Percentiles rank a stretch among this genome's conserved stretches.
These are phyloP conservation scores for Chlamydomonas sp. DNA, from an alignment of 139 green algal genomes.

Conservation along the genomic window DNA sequence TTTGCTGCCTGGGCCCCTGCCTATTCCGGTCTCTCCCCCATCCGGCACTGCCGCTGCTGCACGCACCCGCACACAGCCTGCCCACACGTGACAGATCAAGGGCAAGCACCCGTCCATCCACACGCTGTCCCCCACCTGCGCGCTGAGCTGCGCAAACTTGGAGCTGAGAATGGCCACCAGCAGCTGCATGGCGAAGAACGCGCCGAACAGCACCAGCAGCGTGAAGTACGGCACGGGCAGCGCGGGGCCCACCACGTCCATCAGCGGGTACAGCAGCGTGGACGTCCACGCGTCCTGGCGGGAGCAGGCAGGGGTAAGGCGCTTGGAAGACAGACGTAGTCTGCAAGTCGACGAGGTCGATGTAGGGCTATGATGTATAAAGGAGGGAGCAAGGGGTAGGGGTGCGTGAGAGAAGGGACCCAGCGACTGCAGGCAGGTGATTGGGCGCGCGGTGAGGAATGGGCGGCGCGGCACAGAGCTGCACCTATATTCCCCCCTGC, in stretches of 20 bases:
- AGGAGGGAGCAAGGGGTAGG: too few relatives aligned
- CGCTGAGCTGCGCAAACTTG: conserved; percentile 60
- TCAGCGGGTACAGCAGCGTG: conserved; percentile 58
- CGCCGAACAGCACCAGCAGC: conserved; percentile 65
- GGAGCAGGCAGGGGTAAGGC: too few relatives aligned
- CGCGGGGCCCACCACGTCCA: conserved; percentile 41
- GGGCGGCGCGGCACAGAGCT: too few relatives aligned
- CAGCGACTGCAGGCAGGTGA: too few relatives aligned
- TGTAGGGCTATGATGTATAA: too few relatives aligned
- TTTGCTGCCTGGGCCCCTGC: neutral
- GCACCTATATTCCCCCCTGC: too few relatives aligned
- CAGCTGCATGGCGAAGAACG: conserved; percentile 73
- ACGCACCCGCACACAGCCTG: neutral
- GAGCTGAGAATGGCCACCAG: conserved; percentile 63
- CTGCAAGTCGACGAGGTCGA: too few relatives aligned
- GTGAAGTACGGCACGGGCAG: conserved; percentile 59
- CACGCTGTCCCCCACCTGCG: conserved; percentile 1
- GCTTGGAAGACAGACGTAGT: too few relatives aligned
- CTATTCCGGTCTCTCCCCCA: too few relatives aligned
- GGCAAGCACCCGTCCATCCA: neutral
- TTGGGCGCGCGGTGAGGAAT: too few relatives aligned
- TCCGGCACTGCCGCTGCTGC: neutral
- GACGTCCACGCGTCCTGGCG: conserved; percentile 55
- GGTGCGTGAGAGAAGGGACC: too few relatives aligned
- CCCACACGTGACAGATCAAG: too few relatives aligned